A percentile compares a stretch with the other conserved stretches of the same genome.
phyloP scores from a whole-genome alignment of 23 red algal genomes.

The Cyanidiococcus yangmingshanensis region DNA sequence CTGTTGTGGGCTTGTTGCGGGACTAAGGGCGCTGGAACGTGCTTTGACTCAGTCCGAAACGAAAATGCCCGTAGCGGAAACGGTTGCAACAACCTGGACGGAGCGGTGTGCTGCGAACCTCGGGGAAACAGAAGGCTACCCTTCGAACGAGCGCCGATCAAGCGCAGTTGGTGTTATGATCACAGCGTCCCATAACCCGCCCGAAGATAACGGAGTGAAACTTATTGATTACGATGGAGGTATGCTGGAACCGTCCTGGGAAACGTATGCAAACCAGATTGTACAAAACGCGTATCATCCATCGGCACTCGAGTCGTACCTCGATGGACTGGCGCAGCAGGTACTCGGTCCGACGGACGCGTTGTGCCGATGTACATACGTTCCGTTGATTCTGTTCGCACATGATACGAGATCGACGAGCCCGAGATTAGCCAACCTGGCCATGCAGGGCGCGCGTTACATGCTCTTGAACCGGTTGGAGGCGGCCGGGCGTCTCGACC shows the following conservation, averaged over 20 bases:
- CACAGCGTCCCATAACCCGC: conserved; percentile 92
- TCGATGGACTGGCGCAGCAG: too few relatives aligned
- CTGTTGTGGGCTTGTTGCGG: conserved; percentile 4
- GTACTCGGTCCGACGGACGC: too few relatives aligned
- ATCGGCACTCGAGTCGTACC: too few relatives aligned
- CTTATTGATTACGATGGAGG: conserved; percentile 30
- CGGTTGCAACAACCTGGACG: neutral
- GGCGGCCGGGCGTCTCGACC: neutral
- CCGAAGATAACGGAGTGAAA: conserved; percentile 80
- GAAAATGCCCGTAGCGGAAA: neutral
- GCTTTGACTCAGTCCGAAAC: neutral
- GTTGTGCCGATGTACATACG: too few relatives aligned
- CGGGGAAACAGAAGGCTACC: too few relatives aligned
- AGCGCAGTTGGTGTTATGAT: conserved; percentile 84
- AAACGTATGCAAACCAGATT: neutral
- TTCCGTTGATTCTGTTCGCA: neutral
- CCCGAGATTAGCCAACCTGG: neutral
- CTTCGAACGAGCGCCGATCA: too few relatives aligned
- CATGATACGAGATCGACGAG: neutral
- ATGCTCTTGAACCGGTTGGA: neutral
- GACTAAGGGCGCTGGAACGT: neutral
- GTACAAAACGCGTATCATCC: neutral
- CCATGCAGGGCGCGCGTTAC: neutral
- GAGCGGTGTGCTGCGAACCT: too few relatives aligned
- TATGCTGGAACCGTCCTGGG: conserved; percentile 22